phyloP scores from a whole-genome alignment of 345 rosid species.

The Salix dunnii region DNA sequence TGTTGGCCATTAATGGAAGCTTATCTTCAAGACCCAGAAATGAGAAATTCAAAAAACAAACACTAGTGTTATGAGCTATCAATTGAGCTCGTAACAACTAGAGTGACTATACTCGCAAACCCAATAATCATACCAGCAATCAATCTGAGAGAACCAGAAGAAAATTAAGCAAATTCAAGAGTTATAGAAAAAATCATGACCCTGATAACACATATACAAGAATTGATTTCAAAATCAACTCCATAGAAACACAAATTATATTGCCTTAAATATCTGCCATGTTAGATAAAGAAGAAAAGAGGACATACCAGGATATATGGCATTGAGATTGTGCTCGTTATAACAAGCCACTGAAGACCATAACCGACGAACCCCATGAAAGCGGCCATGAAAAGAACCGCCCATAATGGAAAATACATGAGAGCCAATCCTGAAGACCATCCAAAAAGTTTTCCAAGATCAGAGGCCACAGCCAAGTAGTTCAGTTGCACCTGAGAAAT shows the following conservation, averaged over 20 bases:
- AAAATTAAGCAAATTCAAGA: background rate
- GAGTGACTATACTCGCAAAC: background rate
- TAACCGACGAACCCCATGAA: slow-evolving; percentile 81
- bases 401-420: slow-evolving; percentile 65
- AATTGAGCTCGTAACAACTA: no score
- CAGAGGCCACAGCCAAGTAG: slow-evolving; percentile 90
- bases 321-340: slow-evolving; percentile 49
- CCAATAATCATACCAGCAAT: background rate
- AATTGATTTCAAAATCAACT: background rate
- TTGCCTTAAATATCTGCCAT: background rate
- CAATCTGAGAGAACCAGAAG: background rate
- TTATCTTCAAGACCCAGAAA: background rate
- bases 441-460: slow-evolving; percentile 85
- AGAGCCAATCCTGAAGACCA: slow-evolving; percentile 95
- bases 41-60: background rate
- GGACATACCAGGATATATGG: slow-evolving; percentile 71
- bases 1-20: background rate
- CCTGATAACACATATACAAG: background rate
- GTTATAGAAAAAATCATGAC: background rate
- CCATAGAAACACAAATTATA: background rate
- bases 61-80: no score
- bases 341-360: slow-evolving; percentile 84
- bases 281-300: background rate
- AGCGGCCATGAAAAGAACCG: slow-evolving; percentile 78
- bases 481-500: slow-evolving; percentile 87